These are phyloP conservation scores for Circinella umbellata DNA, from an alignment of 371 early-diverging fungal species.

Conservation along the genomic window DNA sequence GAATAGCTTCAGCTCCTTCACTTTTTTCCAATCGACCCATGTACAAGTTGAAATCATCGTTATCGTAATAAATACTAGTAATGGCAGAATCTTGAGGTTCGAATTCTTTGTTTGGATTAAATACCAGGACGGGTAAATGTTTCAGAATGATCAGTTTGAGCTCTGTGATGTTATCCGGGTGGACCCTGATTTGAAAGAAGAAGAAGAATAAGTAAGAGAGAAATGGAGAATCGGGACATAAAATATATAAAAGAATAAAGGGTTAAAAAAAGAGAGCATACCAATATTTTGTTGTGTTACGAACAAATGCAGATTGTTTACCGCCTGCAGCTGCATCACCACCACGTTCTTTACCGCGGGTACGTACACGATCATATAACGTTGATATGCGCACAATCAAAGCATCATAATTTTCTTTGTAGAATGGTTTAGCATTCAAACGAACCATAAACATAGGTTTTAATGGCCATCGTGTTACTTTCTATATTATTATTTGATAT, in stretches of 20 bases:
- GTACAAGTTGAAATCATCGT: slow-evolving; percentile 93
- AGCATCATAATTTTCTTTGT: slow-evolving; percentile 90
- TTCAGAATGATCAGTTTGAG: slow-evolving; percentile 93
- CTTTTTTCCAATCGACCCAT: slow-evolving; percentile 92
- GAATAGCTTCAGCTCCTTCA: slow-evolving; percentile 94
- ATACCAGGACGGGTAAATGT: slow-evolving; percentile 97
- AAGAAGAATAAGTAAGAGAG: neutral
- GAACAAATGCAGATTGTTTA: slow-evolving; percentile 74
- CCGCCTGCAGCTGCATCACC: slow-evolving; percentile 59
- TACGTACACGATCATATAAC: slow-evolving; percentile 90
- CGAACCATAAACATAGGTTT: slow-evolving; percentile 90
- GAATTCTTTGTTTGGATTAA: slow-evolving; percentile 81
- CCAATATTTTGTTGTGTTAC: slow-evolving; percentile 97
- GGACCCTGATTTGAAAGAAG: slow-evolving; percentile 71
- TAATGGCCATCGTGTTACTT: slow-evolving; percentile 87
- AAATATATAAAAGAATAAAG: neutral
- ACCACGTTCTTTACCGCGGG: slow-evolving; percentile 74
- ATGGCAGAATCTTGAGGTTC: slow-evolving; percentile 88
- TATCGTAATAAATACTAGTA: slow-evolving; percentile 98
- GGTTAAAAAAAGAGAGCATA: slow-evolving; percentile 17
- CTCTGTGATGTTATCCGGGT: slow-evolving; percentile 98
- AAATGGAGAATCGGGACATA: no score
- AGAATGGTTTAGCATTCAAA: slow-evolving; percentile 88
- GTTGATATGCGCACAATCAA: slow-evolving; percentile 89
- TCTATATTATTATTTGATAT: slow-evolving; percentile 37